Conservation (phyloP, 108 stramenopile genomes). For the Cylindrotheca fusiformis region DNA sequence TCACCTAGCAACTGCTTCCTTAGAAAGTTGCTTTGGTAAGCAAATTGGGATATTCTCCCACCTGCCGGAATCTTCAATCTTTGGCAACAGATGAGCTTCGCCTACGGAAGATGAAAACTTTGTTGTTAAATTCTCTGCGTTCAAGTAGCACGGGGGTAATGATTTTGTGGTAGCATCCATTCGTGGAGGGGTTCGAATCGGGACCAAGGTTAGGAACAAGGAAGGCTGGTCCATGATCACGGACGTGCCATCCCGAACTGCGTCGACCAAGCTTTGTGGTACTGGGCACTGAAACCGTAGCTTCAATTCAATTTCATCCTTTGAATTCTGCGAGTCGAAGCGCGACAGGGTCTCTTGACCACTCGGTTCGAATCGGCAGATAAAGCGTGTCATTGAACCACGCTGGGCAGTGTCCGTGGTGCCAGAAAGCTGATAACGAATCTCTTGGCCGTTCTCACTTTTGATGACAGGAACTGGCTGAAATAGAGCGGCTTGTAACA, state of each 20-base stretch:
- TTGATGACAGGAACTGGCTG: slow-evolving; percentile 83
- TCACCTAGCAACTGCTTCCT: not conserved
- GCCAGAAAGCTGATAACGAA: slow-evolving; percentile 52
- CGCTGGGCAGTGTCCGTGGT: slow-evolving; percentile 61
- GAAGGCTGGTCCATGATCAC: slow-evolving; percentile 66
- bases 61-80: slow-evolving; percentile 75
- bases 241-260: slow-evolving; percentile 42
- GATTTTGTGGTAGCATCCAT: slow-evolving; percentile 64
- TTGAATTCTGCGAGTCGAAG: slow-evolving; percentile 42
- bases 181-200: slow-evolving; percentile 83
- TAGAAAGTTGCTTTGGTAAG: not conserved
- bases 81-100: slow-evolving; percentile 61
- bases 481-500: slow-evolving; percentile 77
- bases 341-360: slow-evolving; percentile 58
- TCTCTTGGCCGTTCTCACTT: slow-evolving; percentile 8
- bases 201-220: slow-evolving; percentile 72
- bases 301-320: slow-evolving; percentile 35
- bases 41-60: slow-evolving; percentile 89
- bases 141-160: slow-evolving; percentile 50
- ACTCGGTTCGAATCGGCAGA: slow-evolving; percentile 84
- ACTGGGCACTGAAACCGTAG: slow-evolving; percentile 82
- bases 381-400: slow-evolving; percentile 80
- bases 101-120: slow-evolving; percentile 70
- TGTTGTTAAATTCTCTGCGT: slow-evolving; percentile 3
- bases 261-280: slow-evolving; percentile 50